Percentiles rank a stretch among this genome's conserved stretches.
These are phyloP conservation scores for Quercus glauca DNA, from an alignment of 306 rosid species.

Conservation along the genomic window DNA sequence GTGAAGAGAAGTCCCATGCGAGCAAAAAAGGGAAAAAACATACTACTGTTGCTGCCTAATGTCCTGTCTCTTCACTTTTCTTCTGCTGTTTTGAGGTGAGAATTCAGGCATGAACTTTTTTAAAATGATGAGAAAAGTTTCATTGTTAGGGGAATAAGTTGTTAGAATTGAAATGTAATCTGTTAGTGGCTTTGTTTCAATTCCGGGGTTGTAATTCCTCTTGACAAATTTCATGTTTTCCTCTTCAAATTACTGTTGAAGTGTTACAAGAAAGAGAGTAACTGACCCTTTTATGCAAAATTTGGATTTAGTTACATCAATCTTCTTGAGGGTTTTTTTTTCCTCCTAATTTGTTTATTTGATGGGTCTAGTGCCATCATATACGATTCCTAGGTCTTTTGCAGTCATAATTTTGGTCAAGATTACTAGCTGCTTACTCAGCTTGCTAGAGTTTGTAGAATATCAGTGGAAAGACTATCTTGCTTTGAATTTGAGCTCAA, in stretches of 20 bases:
- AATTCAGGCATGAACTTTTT: too few species aligned
- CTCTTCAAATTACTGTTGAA: not conserved
- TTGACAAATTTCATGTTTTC: not conserved
- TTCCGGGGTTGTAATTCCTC: too few species aligned
- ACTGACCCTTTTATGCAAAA: not conserved
- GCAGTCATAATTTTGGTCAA: not conserved
- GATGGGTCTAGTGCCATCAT: not conserved
- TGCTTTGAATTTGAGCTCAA: not conserved
- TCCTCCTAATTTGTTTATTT: not conserved
- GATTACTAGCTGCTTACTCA: not conserved
- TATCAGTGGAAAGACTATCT: not conserved
- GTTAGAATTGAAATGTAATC: too few species aligned
- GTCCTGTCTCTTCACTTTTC: too few species aligned
- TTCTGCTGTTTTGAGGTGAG: too few species aligned
- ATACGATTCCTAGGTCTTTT: not conserved
- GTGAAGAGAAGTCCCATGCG: too few species aligned
- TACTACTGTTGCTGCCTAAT: too few species aligned
- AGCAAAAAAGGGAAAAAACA: too few species aligned
- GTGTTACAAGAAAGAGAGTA: not conserved
- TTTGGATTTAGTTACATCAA: not conserved
- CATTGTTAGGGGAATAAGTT: too few species aligned
- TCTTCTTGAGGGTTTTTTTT: not conserved
- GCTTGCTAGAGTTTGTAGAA: not conserved
- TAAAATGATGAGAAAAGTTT: too few species aligned
- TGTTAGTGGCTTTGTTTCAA: too few species aligned